These are phyloP conservation scores for Aspergillus sp. DNA, from an alignment of 2,329 filamentous ascomycete species.

Conservation along the genomic window DNA sequence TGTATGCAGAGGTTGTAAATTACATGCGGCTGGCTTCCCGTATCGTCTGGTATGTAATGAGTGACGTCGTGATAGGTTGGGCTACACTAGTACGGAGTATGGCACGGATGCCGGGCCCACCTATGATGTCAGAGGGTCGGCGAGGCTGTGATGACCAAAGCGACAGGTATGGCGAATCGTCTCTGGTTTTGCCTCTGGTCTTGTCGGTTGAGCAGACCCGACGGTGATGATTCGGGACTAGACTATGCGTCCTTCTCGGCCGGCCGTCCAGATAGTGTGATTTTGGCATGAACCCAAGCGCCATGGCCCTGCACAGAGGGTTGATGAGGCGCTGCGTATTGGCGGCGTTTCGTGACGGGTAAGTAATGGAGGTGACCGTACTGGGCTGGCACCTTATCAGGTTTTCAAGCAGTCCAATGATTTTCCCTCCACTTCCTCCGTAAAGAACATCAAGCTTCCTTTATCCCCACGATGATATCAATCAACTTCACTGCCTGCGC, in stretches of 20 bases:
- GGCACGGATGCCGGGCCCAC: not conserved
- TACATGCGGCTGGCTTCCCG: not conserved
- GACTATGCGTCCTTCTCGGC: not conserved
- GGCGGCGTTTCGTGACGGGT: not conserved
- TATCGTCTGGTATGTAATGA: not conserved
- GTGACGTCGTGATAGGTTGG: not conserved
- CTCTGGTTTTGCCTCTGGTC: not conserved
- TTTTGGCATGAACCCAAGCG: not conserved
- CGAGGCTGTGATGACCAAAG: not conserved
- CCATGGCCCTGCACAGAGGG: not conserved
- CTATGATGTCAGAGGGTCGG: not conserved
- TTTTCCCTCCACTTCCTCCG: not conserved
- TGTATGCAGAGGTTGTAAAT: not conserved
- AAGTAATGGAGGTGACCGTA: not conserved
- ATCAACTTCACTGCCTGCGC: not conserved
- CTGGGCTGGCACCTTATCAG: not conserved
- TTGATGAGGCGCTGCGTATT: not conserved
- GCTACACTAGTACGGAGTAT: not conserved
- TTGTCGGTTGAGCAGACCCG: not conserved
- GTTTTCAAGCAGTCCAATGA: not conserved
- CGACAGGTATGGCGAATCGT: not conserved
- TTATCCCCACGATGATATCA: not conserved
- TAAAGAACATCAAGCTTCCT: not conserved
- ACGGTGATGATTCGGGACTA: not conserved
- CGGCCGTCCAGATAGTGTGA: not conserved